Conservation (phyloP, 495 filamentous ascomycete genomes). For the Hypoxylon intermedium region DNA sequence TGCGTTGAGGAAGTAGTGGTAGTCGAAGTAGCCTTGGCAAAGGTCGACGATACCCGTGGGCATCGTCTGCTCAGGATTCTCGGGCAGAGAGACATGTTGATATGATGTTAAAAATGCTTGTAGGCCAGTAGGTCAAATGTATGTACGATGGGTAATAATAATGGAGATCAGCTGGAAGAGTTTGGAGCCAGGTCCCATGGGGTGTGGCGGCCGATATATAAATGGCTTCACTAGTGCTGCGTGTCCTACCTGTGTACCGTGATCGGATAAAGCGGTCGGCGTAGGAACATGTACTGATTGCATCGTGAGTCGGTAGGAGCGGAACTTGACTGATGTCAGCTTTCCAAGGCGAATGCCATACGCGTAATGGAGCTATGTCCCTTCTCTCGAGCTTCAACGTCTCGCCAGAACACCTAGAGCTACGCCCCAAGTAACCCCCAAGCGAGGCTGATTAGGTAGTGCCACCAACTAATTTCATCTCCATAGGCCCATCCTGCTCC, state of each 20-base stretch:
- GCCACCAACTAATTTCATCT: neutral
- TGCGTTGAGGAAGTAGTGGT: slow-evolving; percentile 2
- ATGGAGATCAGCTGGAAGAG: slow-evolving; percentile 8
- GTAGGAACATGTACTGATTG: neutral
- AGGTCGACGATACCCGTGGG: slow-evolving; percentile 3
- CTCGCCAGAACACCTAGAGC: slow-evolving; percentile 14
- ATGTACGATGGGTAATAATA: neutral
- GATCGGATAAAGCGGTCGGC: slow-evolving; percentile 8
- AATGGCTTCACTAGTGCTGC: slow-evolving; percentile 2
- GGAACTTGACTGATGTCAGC: slow-evolving; percentile 16
- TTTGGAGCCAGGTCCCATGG: neutral
- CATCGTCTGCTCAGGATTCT: slow-evolving; percentile 15
- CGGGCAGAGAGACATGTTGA: slow-evolving; percentile 22
- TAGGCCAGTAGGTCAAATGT: neutral
- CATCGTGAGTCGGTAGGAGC: slow-evolving; percentile 7
- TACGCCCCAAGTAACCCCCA: slow-evolving; percentile 22
- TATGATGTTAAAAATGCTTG: neutral
- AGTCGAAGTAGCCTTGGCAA: neutral
- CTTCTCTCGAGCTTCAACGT: slow-evolving; percentile 3
- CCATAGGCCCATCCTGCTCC: slow-evolving; percentile 15
- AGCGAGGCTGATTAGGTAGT: slow-evolving; percentile 13
- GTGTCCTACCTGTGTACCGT: neutral
- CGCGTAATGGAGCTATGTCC: slow-evolving; percentile 6
- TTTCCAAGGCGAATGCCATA: slow-evolving; percentile 13
- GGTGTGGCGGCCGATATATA: slow-evolving; percentile 19